Base-by-base conservation (phyloP, 331 rosid genomes). In the Stylosanthes scabra region DNA sequence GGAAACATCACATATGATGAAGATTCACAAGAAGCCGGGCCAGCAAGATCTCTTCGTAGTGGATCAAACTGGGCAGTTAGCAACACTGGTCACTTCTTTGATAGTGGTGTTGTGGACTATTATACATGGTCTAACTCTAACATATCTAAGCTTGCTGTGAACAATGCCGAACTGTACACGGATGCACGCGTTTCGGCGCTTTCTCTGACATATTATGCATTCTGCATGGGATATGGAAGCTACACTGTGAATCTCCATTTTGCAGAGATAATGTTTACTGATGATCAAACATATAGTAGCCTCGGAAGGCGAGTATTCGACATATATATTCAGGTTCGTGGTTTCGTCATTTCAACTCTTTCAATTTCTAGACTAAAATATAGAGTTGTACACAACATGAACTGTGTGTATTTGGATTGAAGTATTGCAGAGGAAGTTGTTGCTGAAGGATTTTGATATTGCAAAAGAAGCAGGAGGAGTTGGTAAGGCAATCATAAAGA, bases 281-380 rank as follows among this genome's bases (percentile, higher is more conserved):
- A 76, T 78, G 84, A 68, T 75, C 68, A 60, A 70, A 64, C 84
- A 29, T 89, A 52, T 70, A 54, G 16, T 10, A 91, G 92, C 83
- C 83, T 93, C 9, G 98, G 98, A 74, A 89, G 92, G 68, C 98
- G 97, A 6, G 9, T 87, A 47, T 93, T 93, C 75, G 89, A 93
- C 76, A 80, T 93, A n/a, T 93, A 87, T 47, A 63, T 93, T 71
- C 98, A 90, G 98, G 97, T 56, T 52, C 72, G 25, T 62, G 66
- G 12, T 55, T 40, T 80, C 16, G 15, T 61, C 63, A 11, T 68
- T 27, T 15, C 37, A 42, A 57, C 14, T 42, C 59, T 51, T 27
- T 66, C 11, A 9, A 70, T n/a, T n/a, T n/a, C n/a, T n/a, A n/a
- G n/a, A 20, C 16, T 31, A 5, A 40, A 6, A 16, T 42, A 52